A percentile compares a stretch with the other conserved stretches of the same genome.
These are phyloP conservation scores for Fonsecaea multimorphosa DNA, from an alignment of 2,329 filamentous ascomycete genomes.

Conservation along the genomic window DNA sequence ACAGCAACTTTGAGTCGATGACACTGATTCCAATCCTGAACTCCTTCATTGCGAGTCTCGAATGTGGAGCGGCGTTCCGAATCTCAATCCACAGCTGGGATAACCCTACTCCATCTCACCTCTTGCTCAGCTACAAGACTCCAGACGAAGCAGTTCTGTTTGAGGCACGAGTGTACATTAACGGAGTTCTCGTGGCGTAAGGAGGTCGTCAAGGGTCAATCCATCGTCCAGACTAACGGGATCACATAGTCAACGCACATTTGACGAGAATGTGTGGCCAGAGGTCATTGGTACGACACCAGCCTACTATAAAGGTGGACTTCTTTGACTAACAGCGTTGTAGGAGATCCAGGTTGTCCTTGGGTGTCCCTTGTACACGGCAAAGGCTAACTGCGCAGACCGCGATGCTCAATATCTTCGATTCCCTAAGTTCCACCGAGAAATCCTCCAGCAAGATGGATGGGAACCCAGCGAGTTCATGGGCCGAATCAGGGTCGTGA, in stretches of 20 bases:
- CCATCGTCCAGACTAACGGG: conserved; percentile 4
- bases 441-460: conserved; percentile 70
- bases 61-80: conserved; percentile 65
- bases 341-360: conserved; percentile 28
- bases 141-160: conserved; percentile 64
- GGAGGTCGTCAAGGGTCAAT: conserved; percentile 37
- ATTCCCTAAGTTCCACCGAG: conserved; percentile 75
- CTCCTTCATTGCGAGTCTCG: conserved; percentile 72
- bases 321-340: conserved; percentile 9
- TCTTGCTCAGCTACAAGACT: conserved; percentile 63
- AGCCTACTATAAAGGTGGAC: not conserved
- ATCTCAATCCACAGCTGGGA: conserved; percentile 79
- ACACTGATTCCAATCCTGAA: conserved; percentile 68
- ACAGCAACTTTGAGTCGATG: conserved; percentile 34
- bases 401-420: conserved; percentile 52
- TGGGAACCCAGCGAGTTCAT: conserved; percentile 75
- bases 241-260: conserved; percentile 21
- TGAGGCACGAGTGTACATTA: conserved; percentile 71
- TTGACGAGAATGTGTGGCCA: conserved; percentile 51
- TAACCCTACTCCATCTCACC: conserved; percentile 64
- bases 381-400: conserved; percentile 20
- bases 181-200: conserved; percentile 69
- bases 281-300: conserved; percentile 41
- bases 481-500: conserved; percentile 76
- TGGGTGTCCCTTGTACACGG: not conserved